A percentile compares a stretch with the other conserved stretches of the same genome.
Conservation (phyloP, 2,329 filamentous ascomycete genomes). For the Balansia obtecta region DNA sequence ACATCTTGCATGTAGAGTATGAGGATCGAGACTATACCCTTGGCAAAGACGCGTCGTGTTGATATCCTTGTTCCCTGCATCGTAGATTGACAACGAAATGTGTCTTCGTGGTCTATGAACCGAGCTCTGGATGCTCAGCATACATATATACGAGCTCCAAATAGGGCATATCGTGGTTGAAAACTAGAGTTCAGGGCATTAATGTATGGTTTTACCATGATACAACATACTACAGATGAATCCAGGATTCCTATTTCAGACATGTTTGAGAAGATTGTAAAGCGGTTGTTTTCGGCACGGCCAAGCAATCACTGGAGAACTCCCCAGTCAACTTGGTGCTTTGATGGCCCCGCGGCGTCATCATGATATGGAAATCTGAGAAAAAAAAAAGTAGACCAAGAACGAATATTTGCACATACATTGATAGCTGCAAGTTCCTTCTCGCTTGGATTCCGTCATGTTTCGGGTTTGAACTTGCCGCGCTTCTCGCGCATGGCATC, state of each 20-base stretch:
- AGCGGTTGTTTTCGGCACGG: slow-evolving; percentile 52
- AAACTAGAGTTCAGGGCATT: background rate
- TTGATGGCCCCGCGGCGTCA: slow-evolving; percentile 44
- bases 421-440: background rate
- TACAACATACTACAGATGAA: background rate
- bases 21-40: too few species aligned
- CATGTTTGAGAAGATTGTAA: slow-evolving; percentile 52
- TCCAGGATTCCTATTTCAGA: slow-evolving; percentile 30
- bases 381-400: slow-evolving; percentile 1
- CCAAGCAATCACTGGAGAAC: slow-evolving; percentile 12
- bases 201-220: background rate
- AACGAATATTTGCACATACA: slow-evolving; percentile 6
- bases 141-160: too few species aligned
- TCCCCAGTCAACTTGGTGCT: slow-evolving; percentile 12
- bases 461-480: slow-evolving; percentile 46
- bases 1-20: too few species aligned
- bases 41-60: too few species aligned
- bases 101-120: too few species aligned
- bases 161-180: too few species aligned
- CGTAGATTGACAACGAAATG: too few species aligned
- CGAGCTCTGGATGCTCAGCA: too few species aligned
- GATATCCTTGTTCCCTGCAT: too few species aligned
- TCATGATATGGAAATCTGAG: slow-evolving; percentile 20
- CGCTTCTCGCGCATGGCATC: slow-evolving; percentile 57
- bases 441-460: slow-evolving; percentile 14